Conservation (phyloP, 2,329 filamentous ascomycete genomes). For the Furcasterigmium furcatum region DNA sequence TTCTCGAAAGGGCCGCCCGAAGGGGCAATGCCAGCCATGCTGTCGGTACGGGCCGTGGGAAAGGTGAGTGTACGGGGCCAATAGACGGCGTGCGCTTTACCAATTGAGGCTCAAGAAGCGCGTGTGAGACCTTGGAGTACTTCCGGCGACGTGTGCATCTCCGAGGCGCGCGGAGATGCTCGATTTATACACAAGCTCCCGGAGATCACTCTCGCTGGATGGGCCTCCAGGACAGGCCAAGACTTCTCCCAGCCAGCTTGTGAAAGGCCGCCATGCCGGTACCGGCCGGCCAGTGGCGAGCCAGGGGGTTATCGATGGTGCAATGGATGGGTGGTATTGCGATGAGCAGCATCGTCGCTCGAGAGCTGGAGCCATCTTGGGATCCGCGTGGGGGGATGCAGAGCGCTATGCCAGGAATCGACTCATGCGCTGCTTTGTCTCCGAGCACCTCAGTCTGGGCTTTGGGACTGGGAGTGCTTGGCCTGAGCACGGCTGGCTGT, state of each 20-base stretch:
- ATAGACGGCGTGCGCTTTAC: neutral
- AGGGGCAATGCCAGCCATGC: neutral
- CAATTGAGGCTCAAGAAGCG: no score
- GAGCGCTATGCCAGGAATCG: no score
- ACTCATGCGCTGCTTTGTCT: no score
- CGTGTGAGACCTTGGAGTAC: neutral
- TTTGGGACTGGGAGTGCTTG: no score
- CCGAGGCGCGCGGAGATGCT: neutral
- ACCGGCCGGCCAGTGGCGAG: neutral
- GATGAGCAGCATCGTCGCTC: neutral
- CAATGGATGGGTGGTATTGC: conserved; percentile 9
- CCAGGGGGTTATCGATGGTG: conserved; percentile 12
- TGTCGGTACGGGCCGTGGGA: neutral
- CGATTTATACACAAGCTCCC: neutral
- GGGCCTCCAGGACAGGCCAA: neutral
- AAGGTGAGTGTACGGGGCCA: neutral
- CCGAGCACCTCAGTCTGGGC: no score
- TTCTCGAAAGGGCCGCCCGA: neutral
- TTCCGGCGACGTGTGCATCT: neutral
- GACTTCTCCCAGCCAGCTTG: neutral
- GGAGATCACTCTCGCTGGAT: neutral
- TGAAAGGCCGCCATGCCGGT: neutral
- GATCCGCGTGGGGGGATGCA: neutral
- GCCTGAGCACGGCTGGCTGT: no score
- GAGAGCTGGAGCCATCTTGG: neutral